A percentile compares a stretch with the other conserved stretches of the same genome.
These are phyloP conservation scores for Aspergillus pseudoviridinutans DNA, from an alignment of 2,329 filamentous ascomycete species.

Conservation along the genomic window DNA sequence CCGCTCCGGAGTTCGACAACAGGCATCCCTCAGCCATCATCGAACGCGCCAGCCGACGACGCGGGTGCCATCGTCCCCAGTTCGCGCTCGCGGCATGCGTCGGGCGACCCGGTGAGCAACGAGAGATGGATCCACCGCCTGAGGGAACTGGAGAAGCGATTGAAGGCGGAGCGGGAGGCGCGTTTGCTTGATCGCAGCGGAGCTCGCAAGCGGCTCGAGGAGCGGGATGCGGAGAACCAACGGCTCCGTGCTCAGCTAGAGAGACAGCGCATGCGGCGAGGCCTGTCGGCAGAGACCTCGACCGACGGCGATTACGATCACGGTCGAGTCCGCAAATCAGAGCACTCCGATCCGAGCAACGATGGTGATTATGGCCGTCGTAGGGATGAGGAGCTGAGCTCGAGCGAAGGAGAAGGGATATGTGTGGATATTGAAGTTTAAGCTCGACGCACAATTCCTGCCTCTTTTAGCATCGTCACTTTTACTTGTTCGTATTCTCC, in stretches of 20 bases:
- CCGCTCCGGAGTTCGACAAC: constrained; percentile 29
- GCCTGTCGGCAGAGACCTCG: constrained; percentile 18
- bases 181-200: constrained; percentile 78
- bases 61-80: constrained; percentile 23
- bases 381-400: constrained; percentile 30
- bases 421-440: constrained; percentile 38
- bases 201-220: constrained; percentile 73
- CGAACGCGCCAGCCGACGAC: constrained; percentile 28
- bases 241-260: constrained; percentile 64
- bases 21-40: constrained; percentile 32
- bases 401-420: constrained; percentile 36
- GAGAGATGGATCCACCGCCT: constrained; percentile 76
- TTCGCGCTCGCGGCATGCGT: constrained; percentile 18
- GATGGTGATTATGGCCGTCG: constrained; percentile 13
- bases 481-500: not conserved
- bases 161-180: constrained; percentile 87
- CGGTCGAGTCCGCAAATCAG: constrained; percentile 4
- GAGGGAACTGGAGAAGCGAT: constrained; percentile 78
- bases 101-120: constrained; percentile 53
- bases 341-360: not conserved
- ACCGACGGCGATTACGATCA: constrained; percentile 17
- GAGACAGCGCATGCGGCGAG: constrained; percentile 47
- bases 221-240: constrained; percentile 69
- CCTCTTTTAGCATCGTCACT: constrained; percentile 10
- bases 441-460: not conserved